These are phyloP conservation scores for Borovskyia barvae DNA, from an alignment of 208 protist species.

Conservation along the genomic window DNA sequence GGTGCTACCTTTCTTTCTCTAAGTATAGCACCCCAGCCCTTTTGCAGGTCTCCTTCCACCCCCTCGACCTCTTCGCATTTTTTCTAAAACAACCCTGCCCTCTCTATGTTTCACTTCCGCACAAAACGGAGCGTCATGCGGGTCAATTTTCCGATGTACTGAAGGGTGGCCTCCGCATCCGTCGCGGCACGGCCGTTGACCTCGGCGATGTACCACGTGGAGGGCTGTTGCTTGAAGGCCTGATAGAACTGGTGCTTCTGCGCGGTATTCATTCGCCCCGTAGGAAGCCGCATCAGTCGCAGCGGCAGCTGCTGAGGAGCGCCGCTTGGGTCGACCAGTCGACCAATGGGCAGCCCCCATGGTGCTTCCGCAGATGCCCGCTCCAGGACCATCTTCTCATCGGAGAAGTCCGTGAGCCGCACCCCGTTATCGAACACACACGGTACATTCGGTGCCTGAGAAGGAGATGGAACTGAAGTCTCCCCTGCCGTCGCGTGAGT, in stretches of 20 bases:
- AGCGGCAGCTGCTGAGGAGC: conserved; percentile 12
- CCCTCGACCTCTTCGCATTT: too few species aligned
- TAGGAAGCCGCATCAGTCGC: conserved; percentile 17
- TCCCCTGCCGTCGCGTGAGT: not conserved
- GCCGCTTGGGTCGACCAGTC: conserved; percentile 6
- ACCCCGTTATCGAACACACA: conserved; percentile 58
- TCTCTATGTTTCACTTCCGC: conserved; percentile 8
- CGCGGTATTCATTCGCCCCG: not conserved
- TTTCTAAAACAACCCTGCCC: too few species aligned
- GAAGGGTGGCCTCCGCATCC: conserved; percentile 26
- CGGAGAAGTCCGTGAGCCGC: conserved; percentile 32
- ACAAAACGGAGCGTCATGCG: conserved; percentile 37
- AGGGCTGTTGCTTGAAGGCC: conserved; percentile 31
- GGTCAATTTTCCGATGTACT: conserved; percentile 33
- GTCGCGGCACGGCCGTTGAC: conserved; percentile 34
- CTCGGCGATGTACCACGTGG: conserved; percentile 46
- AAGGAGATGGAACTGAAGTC: not conserved
- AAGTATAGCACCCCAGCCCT: too few species aligned
- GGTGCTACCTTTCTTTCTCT: too few species aligned
- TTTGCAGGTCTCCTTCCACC: too few species aligned
- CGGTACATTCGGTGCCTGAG: conserved; percentile 12
- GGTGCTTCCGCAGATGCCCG: conserved; percentile 33
- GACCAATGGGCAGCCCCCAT: conserved; percentile 52
- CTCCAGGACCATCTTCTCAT: conserved; percentile 52
- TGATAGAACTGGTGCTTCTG: conserved; percentile 37